Evolutionary conservation across 176 grass and related monocot genomes (phyloP).

Genomic region (Carex cristatella): DNA sequence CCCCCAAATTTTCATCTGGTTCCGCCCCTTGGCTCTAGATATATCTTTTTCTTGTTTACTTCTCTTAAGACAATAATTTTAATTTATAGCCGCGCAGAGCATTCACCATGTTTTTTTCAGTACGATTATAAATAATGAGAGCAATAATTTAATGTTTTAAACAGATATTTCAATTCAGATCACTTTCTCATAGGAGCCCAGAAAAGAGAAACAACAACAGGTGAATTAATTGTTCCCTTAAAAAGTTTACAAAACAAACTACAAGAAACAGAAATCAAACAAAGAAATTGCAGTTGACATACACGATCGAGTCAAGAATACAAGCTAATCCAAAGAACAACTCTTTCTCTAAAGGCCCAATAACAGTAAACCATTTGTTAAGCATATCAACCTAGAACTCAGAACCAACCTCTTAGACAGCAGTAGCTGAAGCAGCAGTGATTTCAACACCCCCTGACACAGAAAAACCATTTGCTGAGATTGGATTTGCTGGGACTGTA

Average conservation of each 20-base stretch:
- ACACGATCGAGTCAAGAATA: not conserved
- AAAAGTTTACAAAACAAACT: not conserved
- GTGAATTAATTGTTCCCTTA: not conserved
- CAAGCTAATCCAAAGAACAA: not conserved
- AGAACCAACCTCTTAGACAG: conserved; percentile 29
- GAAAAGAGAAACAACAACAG: not conserved
- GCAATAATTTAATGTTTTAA: no score
- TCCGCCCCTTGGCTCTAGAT: no score
- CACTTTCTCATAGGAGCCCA: not conserved
- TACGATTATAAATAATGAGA: not conserved
- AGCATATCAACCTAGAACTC: not conserved
- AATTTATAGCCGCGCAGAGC: not conserved
- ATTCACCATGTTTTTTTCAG: not conserved
- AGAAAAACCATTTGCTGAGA: conserved; percentile 23
- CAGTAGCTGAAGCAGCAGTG: conserved; percentile 30
- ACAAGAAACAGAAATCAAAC: not conserved
- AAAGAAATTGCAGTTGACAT: not conserved
- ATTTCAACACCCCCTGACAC: conserved; percentile 28
- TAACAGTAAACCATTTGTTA: not conserved
- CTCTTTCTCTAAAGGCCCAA: not conserved
- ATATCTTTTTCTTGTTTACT: not conserved
- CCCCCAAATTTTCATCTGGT: no score
- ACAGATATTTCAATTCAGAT: no score
- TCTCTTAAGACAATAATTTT: not conserved
- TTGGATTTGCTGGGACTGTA: conserved; percentile 19